These are phyloP conservation scores for Elaphomyces granulatus DNA, from an alignment of 495 filamentous ascomycete species.

Conservation along the genomic window DNA sequence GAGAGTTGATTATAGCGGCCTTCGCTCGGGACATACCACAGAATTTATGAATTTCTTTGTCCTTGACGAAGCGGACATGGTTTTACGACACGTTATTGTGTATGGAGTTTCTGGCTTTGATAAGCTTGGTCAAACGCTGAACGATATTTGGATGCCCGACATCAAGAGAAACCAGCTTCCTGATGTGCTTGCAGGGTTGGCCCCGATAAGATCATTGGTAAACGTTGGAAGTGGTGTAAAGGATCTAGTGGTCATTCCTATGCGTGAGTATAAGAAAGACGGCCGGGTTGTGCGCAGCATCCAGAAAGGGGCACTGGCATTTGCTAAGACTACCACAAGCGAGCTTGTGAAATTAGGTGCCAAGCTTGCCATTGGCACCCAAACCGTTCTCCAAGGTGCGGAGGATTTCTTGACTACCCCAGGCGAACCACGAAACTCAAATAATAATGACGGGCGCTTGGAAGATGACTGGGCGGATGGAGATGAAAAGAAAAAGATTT, in stretches of 20 bases:
- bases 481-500: conserved; percentile 60
- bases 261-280: conserved; percentile 86
- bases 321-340: conserved; percentile 82
- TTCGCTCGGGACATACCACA: conserved; percentile 94
- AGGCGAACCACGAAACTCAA: neutral
- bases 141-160: conserved; percentile 96
- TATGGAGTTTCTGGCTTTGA: conserved; percentile 88
- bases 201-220: conserved; percentile 73
- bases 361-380: conserved; percentile 88
- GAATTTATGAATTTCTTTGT: conserved; percentile 99
- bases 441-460: conserved; percentile 4
- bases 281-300: conserved; percentile 85
- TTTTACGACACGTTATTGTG: conserved; percentile 74
- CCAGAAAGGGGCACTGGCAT: conserved; percentile 73
- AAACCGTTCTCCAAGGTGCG: conserved; percentile 74
- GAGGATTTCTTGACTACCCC: conserved; percentile 58
- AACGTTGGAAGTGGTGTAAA: conserved; percentile 78
- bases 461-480: conserved; percentile 50
- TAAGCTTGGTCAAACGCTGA: conserved; percentile 69
- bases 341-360: conserved; percentile 88
- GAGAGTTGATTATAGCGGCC: conserved; percentile 81
- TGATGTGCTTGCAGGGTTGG: conserved; percentile 76
- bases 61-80: conserved; percentile 76
- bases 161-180: conserved; percentile 83
- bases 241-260: conserved; percentile 75